Evolutionary conservation across 345 rosid species (phyloP).

Genomic region (Gossypium stocksii): DNA sequence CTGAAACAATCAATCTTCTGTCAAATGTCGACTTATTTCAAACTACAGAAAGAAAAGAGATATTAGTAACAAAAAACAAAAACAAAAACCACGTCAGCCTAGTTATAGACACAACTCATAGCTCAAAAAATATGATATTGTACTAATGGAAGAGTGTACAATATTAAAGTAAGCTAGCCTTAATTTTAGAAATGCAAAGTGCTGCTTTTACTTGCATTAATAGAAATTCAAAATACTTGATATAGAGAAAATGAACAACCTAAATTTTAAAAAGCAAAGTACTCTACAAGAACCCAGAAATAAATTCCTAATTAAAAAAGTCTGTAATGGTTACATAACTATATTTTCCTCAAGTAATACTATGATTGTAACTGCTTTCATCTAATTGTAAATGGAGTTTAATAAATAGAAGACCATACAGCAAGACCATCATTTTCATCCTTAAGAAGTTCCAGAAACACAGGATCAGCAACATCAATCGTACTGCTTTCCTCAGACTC

Average conservation of each 20-base stretch:
- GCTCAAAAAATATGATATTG: background rate
- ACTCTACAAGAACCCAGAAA: background rate
- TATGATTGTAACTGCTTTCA: background rate
- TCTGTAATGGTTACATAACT: background rate
- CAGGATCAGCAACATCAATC: conserved; percentile 78
- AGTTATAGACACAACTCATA: background rate
- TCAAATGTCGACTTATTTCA: background rate
- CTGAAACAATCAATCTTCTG: conserved; percentile 37
- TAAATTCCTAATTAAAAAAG: background rate
- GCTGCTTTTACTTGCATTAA: background rate
- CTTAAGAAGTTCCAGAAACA: conserved; percentile 92
- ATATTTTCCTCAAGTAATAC: background rate
- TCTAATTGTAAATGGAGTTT: background rate
- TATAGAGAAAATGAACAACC: background rate
- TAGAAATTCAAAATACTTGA: background rate
- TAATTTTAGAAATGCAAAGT: background rate
- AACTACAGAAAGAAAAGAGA: background rate
- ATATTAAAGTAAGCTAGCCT: background rate
- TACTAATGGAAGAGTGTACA: background rate
- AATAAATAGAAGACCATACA: conserved; percentile 39
- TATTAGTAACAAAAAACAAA: background rate
- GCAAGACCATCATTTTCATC: conserved; percentile 98
- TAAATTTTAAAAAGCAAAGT: background rate
- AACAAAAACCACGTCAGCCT: background rate
- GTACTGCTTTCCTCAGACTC: conserved; percentile 84